These are phyloP conservation scores for Boletus sensibilis DNA, from an alignment of 768 basidiomycete genomes.

Conservation along the genomic window DNA sequence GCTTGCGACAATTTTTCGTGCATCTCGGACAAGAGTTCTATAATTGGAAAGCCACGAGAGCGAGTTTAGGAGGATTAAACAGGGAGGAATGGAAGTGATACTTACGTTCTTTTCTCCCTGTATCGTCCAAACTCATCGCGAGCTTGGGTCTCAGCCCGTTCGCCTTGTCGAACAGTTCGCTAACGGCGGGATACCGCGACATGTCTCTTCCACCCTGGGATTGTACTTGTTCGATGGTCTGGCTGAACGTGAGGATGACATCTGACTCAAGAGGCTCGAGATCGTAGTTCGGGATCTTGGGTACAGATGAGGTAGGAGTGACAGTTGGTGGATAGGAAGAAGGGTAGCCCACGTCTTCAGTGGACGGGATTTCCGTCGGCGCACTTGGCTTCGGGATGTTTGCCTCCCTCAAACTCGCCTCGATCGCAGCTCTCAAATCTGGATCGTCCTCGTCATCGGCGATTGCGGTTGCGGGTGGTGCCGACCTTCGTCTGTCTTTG, in stretches of 20 bases:
- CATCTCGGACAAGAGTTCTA: slow-evolving; percentile 90
- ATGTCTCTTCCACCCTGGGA: slow-evolving; percentile 77
- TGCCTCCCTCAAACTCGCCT: slow-evolving; percentile 88
- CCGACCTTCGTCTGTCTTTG: slow-evolving; percentile 11
- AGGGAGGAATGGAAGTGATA: slow-evolving; percentile 15
- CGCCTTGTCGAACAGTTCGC: slow-evolving; percentile 82
- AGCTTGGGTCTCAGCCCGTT: slow-evolving; percentile 77
- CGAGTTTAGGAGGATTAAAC: not conserved
- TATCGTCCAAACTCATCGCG: slow-evolving; percentile 79
- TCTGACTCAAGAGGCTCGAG: slow-evolving; percentile 80
- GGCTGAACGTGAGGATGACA: slow-evolving; percentile 85
- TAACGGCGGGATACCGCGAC: slow-evolving; percentile 78
- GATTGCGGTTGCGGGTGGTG: slow-evolving; percentile 26
- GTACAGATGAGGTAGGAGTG: slow-evolving; percentile 38
- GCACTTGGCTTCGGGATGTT: slow-evolving; percentile 77
- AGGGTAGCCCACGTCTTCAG: slow-evolving; percentile 48
- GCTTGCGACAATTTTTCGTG: slow-evolving; percentile 91
- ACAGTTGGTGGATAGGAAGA: slow-evolving; percentile 46
- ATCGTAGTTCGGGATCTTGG: slow-evolving; percentile 74
- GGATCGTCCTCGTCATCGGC: slow-evolving; percentile 83
- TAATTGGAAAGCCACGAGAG: not conserved
- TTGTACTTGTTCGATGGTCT: slow-evolving; percentile 83
- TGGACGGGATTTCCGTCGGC: slow-evolving; percentile 58
- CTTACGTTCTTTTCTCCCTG: slow-evolving; percentile 82
- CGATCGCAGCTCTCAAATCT: slow-evolving; percentile 90